Percentiles rank a stretch among this genome's conserved stretches.
These are phyloP conservation scores for Tritrichomonas foetus DNA, from an alignment of 208 protist species.

Conservation along the genomic window DNA sequence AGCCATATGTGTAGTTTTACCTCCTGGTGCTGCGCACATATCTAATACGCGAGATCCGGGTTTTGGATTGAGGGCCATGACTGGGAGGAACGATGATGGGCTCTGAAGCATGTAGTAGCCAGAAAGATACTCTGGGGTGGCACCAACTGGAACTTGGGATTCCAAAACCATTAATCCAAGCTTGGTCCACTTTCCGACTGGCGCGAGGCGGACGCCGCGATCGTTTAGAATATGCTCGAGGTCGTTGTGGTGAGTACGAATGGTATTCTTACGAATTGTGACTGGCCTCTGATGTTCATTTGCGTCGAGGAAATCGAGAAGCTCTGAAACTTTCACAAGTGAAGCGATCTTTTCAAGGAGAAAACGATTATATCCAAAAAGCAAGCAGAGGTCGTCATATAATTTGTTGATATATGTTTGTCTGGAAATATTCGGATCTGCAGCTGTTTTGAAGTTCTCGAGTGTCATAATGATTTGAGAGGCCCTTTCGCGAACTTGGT, in stretches of 20 bases:
- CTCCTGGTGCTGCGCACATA: constrained; percentile 94
- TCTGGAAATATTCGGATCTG: not conserved
- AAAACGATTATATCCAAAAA: constrained; percentile 16
- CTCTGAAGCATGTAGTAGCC: constrained; percentile 98
- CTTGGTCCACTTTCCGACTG: constrained; percentile 19
- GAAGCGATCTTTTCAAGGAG: not conserved
- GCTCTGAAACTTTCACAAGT: not conserved
- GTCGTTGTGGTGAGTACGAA: not conserved
- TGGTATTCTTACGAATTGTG: not conserved
- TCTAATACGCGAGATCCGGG: constrained; percentile 84
- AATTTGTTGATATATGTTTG: not conserved
- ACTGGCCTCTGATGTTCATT: constrained; percentile 12
- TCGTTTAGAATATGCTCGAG: not conserved
- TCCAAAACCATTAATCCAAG: not conserved
- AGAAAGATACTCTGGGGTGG: constrained; percentile 96
- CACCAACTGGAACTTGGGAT: constrained; percentile 64
- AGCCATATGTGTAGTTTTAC: constrained; percentile 94
- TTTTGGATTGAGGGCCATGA: constrained; percentile 88
- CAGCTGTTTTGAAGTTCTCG: not conserved
- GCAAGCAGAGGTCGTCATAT: not conserved
- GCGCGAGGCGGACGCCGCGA: not conserved
- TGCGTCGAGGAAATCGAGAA: not conserved
- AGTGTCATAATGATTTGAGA: not conserved
- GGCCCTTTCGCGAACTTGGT: not conserved
- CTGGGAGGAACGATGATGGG: constrained; percentile 93